Evolutionary conservation across 106 monocot species (phyloP), one percentile per base, ranked within the genome.

Genomic region (Amphibolis antarctica): DNA sequence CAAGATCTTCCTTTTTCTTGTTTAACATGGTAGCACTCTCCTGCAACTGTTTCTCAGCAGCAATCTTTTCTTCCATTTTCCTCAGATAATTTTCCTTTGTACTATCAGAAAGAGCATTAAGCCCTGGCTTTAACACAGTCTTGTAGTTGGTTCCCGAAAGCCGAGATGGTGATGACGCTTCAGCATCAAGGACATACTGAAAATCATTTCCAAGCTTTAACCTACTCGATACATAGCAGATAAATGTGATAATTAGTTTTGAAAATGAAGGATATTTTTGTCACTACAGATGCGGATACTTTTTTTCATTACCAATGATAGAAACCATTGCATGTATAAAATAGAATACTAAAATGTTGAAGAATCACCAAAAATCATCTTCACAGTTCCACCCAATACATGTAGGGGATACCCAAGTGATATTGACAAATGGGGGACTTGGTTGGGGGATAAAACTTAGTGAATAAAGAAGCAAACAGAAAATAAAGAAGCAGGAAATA

Each of bases 161-260:
- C 53, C 76, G 81, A 68, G 77, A 56, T n/a, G 79, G 72, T n/a
- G 94, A 76, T 15, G 86, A 82, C 44, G 79, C 94, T 71, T 82
- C 68, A 66, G 71, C 45, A 64, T 84, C 83, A 12, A 83, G 59
- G 21, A 64, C 55, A 70, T 79, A 78, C 46, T 82, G 81, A 65
- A 86, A 83, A 72, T 84, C 79, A 60, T 62, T 64, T 13, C 66
- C 77, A 57, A 84, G 79, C 56, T 94, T 94, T 69, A 94, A 83
- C 75, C 94, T 94, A 70, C 45, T 76, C 60, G 44, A 19, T 0
- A 53, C 45, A 5, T 53, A 49, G 3, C 14, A 14, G 12, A 57
- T 28, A 57, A 7, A 36, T 4, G 7, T 7, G 7, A 36, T 36
- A 36, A 7, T 49, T 49, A 19, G 18, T 19, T 49, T 19, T 49